Evolutionary conservation across 2,329 filamentous ascomycete species (phyloP), one percentile per base, ranked within the genome.

Genomic region (Akanthomyces lecanii): DNA sequence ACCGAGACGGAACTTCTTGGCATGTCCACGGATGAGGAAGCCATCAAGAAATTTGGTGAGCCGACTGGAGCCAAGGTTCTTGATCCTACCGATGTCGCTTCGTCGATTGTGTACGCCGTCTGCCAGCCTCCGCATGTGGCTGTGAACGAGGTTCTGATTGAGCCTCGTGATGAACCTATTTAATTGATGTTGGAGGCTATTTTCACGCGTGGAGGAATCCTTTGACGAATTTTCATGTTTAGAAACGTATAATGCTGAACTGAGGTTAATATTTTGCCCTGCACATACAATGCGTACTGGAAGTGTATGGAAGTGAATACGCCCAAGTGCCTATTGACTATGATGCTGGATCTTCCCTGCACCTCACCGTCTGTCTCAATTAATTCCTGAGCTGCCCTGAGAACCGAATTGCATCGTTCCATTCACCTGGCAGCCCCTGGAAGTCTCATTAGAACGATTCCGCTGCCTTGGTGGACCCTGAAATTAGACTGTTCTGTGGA

Each of bases 91-190:
- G 89, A 94, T 73, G 86, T 93, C 16, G 90, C 90, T 0, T 81
- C 79, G 12, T 83, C 88, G 12, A 91, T 94, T 70, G 80, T 92
- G 4, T 92, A 88, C 74, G 90, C 90, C 1, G 77, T 94, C 21
- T 83, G 83, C 65, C 89, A 92, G 78, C 89, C 90, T 0, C 80
- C 84, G 61, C 87, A 93, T 75, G 89, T 93, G 50, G 85, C 89
- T 47, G 87, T 94, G 1, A 94, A 94, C 67, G 90, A 94, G 78
- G 82, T 94, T 4, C 73, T 94, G 72, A 89, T 94, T 71, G 89
- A 92, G 78, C 89, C 89, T 16, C 78, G 89, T 52, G 89, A 91
- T 68, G 89, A 91, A 77, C 89, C 89, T 12, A 90, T 90, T 65
- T 91, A 53, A 45, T 40, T n/a, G 25, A 23, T 16, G 23, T 3